Evolutionary conservation across 2,329 filamentous ascomycete species (phyloP).

Genomic region (Paecilomyces dactylethromorphus): DNA sequence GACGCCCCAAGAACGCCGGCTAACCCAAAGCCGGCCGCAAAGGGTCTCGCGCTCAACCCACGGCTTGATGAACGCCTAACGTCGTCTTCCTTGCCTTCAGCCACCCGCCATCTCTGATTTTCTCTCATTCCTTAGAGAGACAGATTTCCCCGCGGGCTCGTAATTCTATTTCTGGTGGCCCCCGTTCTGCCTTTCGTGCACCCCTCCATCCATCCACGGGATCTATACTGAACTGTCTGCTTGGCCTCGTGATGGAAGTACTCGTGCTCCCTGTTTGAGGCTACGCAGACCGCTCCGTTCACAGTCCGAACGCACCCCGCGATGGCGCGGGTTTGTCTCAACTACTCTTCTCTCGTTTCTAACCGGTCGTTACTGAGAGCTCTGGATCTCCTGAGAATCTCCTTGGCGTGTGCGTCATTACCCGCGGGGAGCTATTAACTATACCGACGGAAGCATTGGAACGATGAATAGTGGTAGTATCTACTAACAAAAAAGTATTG

Average conservation of each 20-base stretch:
- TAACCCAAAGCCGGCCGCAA: not conserved
- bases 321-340: constrained; percentile 1
- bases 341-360: not conserved
- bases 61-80: not conserved
- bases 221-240: not conserved
- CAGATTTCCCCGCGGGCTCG: not conserved
- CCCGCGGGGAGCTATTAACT: not conserved
- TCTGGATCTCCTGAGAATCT: not conserved
- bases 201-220: not conserved
- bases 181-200: not conserved
- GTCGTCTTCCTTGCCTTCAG: not conserved
- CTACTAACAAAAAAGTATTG: not conserved
- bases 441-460: not conserved
- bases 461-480: not conserved
- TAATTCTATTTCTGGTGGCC: not conserved
- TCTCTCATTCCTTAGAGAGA: not conserved
- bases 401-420: not conserved
- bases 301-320: not conserved
- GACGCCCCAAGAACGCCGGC: not conserved
- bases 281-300: not conserved
- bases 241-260: constrained; percentile 8
- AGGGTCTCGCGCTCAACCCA: not conserved
- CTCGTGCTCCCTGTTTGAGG: not conserved
- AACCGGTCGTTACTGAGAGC: not conserved
- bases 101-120: not conserved